Percentiles rank a stretch among this genome's conserved stretches.
Evolutionary conservation across 2,329 filamentous ascomycete genomes (phyloP).

Genomic region (Fusarium camptoceras): DNA sequence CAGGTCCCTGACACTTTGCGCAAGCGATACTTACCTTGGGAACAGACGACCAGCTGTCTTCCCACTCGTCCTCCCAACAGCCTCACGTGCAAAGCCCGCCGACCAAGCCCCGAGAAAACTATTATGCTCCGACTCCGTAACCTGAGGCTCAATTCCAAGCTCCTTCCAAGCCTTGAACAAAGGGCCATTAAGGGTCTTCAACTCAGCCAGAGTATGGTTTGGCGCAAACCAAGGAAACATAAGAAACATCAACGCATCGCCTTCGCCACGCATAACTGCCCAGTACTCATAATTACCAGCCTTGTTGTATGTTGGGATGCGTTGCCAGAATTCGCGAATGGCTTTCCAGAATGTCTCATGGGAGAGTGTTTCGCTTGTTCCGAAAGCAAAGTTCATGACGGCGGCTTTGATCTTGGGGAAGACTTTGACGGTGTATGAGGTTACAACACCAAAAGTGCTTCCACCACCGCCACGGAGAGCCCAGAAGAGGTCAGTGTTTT

Average conservation of each 20-base stretch:
- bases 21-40: conserved; percentile 19
- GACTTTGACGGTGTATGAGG: conserved; percentile 54
- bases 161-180: conserved; percentile 28
- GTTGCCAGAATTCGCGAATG: conserved; percentile 27
- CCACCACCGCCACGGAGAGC: conserved; percentile 57
- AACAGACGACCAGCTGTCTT: conserved; percentile 43
- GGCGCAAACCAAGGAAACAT: conserved; percentile 44
- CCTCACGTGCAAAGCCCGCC: conserved; percentile 36
- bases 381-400: conserved; percentile 39
- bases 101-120: conserved; percentile 40
- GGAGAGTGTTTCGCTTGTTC: conserved; percentile 26
- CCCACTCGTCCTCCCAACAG: conserved; percentile 16
- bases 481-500: conserved; percentile 50
- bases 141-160: conserved; percentile 18
- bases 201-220: conserved; percentile 29
- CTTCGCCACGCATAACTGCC: conserved; percentile 29
- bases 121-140: conserved; percentile 33
- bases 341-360: conserved; percentile 38
- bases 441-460: conserved; percentile 50
- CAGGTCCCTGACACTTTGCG: too few species aligned
- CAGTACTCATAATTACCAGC: conserved; percentile 42
- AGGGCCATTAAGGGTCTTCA: conserved; percentile 20
- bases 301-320: conserved; percentile 33
- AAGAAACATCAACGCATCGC: conserved; percentile 25
- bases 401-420: conserved; percentile 49